A percentile compares a stretch with the other conserved stretches of the same genome.
phyloP scores from a whole-genome alignment of 495 filamentous ascomycete genomes.

The Lophium mytilinum region DNA sequence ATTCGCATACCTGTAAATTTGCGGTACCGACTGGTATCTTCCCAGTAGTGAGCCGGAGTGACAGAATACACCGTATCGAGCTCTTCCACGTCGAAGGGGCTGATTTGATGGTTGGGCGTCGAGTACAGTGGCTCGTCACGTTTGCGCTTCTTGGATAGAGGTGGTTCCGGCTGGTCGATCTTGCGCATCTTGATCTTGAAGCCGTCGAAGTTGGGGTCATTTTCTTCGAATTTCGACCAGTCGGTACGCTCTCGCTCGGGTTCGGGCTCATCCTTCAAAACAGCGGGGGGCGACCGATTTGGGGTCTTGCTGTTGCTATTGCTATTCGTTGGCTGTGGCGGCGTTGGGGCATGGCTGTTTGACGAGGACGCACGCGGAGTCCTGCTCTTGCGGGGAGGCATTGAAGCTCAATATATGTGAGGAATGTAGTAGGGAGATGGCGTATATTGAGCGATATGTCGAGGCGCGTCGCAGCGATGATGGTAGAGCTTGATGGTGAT shows the following conservation, averaged over 20 bases:
- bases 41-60: constrained; percentile 21
- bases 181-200: neutral
- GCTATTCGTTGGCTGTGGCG: neutral
- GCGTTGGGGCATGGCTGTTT: neutral
- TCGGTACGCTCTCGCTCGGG: neutral
- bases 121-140: neutral
- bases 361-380: neutral
- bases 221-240: neutral
- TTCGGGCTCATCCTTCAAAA: neutral
- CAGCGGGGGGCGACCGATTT: neutral
- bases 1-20: constrained; percentile 28
- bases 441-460: too few species aligned
- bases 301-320: neutral
- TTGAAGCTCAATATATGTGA: neutral
- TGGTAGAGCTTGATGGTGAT: too few species aligned
- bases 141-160: neutral
- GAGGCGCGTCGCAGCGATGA: too few species aligned
- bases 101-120: neutral
- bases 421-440: too few species aligned
- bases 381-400: constrained; percentile 3
- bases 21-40: constrained; percentile 22
- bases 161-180: neutral
- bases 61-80: constrained; percentile 8
- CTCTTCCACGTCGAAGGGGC: neutral
- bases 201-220: neutral